These are phyloP conservation scores for Penicillium sp. DNA, from an alignment of 2,329 filamentous ascomycete genomes.

Conservation along the genomic window DNA sequence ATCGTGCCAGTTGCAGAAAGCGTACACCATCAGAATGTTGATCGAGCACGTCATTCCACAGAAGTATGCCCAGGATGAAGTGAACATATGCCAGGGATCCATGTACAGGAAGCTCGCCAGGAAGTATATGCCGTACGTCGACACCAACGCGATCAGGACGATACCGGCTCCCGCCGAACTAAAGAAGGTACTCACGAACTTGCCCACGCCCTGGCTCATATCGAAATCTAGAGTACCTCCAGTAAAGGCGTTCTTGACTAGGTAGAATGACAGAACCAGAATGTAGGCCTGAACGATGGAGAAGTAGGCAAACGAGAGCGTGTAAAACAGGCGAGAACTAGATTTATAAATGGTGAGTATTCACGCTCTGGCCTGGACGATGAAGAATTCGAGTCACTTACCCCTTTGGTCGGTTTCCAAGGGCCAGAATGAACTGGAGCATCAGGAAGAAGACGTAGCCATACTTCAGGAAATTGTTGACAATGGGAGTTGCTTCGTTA, in stretches of 20 bases:
- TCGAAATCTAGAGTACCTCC: constrained; percentile 54
- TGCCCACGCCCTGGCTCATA: constrained; percentile 53
- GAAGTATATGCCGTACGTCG: constrained; percentile 94
- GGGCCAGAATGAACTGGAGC: constrained; percentile 87
- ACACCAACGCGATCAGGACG: constrained; percentile 82
- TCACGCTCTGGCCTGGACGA: neutral
- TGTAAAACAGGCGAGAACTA: constrained; percentile 70
- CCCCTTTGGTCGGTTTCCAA: constrained; percentile 93
- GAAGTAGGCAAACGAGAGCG: constrained; percentile 82
- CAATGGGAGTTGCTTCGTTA: constrained; percentile 56
- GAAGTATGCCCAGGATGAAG: constrained; percentile 87
- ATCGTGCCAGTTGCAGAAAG: constrained; percentile 99
- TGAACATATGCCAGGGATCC: constrained; percentile 99
- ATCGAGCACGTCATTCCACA: constrained; percentile 92
- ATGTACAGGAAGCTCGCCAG: constrained; percentile 95
- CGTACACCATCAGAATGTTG: constrained; percentile 98
- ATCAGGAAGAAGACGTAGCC: constrained; percentile 84
- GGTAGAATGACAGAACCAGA: constrained; percentile 75
- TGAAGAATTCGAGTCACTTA: constrained; percentile 34
- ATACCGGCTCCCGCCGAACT: constrained; percentile 71
- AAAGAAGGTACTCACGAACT: constrained; percentile 77
- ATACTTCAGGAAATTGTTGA: constrained; percentile 88
- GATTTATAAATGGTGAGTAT: neutral
- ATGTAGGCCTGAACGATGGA: constrained; percentile 82
- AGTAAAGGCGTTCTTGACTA: constrained; percentile 76